Percentiles rank a stretch among this genome's conserved stretches.
These are phyloP conservation scores for Pseudovirgaria hyperparasitica DNA, from an alignment of 2,329 filamentous ascomycete genomes.

Conservation along the genomic window DNA sequence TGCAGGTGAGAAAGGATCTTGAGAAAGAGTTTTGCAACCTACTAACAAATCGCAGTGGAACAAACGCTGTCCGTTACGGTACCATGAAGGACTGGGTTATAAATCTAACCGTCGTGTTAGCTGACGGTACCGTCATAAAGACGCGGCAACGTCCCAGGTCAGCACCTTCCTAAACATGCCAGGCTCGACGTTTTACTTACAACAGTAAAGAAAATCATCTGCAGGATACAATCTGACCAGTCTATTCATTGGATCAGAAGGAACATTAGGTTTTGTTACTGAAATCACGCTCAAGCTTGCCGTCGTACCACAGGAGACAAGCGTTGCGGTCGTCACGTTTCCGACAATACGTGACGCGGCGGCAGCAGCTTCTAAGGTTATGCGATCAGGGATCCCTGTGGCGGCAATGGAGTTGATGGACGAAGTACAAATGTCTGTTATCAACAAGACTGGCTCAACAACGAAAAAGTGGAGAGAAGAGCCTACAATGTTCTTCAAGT, in stretches of 20 bases:
- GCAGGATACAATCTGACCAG: slow-evolving; percentile 75
- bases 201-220: slow-evolving; percentile 47
- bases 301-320: slow-evolving; percentile 61
- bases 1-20: slow-evolving; percentile 22
- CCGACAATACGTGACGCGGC: slow-evolving; percentile 66
- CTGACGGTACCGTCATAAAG: slow-evolving; percentile 69
- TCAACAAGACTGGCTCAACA: slow-evolving; percentile 62
- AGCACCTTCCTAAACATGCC: slow-evolving; percentile 2
- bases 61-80: slow-evolving; percentile 68
- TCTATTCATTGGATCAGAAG: slow-evolving; percentile 70
- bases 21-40: slow-evolving; percentile 15
- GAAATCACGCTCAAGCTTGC: slow-evolving; percentile 73
- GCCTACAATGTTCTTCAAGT: slow-evolving; percentile 76
- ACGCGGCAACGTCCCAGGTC: slow-evolving; percentile 58
- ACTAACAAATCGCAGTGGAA: slow-evolving; percentile 44
- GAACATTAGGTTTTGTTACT: slow-evolving; percentile 68
- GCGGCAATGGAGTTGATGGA: slow-evolving; percentile 81
- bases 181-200: slow-evolving; percentile 4
- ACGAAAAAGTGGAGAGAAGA: slow-evolving; percentile 61
- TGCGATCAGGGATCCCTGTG: slow-evolving; percentile 60
- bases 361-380: slow-evolving; percentile 59
- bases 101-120: slow-evolving; percentile 67
- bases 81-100: slow-evolving; percentile 86
- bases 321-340: slow-evolving; percentile 70
- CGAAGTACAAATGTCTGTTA: slow-evolving; percentile 73